These are phyloP conservation scores for Malus orientalis DNA, from an alignment of 306 rosid species.

Conservation along the genomic window DNA sequence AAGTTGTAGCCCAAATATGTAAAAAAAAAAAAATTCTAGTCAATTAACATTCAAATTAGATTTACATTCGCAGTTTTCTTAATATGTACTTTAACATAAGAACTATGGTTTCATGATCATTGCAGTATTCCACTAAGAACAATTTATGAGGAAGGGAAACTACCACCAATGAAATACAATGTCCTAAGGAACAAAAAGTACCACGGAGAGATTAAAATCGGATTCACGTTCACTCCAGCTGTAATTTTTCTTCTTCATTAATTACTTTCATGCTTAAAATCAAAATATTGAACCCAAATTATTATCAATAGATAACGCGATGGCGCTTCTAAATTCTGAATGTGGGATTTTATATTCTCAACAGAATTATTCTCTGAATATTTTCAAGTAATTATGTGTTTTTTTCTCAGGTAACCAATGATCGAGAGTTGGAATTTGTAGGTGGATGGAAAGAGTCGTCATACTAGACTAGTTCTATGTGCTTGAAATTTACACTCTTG, in stretches of 20 bases:
- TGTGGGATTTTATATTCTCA: too few relatives aligned
- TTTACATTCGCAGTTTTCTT: too few relatives aligned
- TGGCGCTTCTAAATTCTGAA: too few relatives aligned
- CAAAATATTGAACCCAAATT: too few relatives aligned
- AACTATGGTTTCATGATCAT: background rate
- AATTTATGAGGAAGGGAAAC: background rate
- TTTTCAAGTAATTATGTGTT: background rate
- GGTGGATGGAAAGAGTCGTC: background rate
- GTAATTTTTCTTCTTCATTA: background rate
- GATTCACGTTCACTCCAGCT: background rate
- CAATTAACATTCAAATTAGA: background rate
- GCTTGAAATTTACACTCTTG: background rate
- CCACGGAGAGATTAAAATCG: conserved; percentile 7
- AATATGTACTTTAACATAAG: background rate
- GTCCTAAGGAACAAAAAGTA: background rate
- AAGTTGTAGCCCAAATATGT: background rate
- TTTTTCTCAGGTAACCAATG: background rate
- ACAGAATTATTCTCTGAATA: too few relatives aligned
- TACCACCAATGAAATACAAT: conserved; percentile 10
- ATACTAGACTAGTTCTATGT: background rate
- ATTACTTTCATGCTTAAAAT: background rate
- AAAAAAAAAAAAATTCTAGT: background rate
- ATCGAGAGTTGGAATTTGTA: background rate
- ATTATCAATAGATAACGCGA: too few relatives aligned
- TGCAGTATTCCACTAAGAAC: conserved; percentile 11